A percentile compares a stretch with the other conserved stretches of the same genome.
phyloP scores from a whole-genome alignment of 2,329 filamentous ascomycete genomes.

The Calonectria ilicicola region DNA sequence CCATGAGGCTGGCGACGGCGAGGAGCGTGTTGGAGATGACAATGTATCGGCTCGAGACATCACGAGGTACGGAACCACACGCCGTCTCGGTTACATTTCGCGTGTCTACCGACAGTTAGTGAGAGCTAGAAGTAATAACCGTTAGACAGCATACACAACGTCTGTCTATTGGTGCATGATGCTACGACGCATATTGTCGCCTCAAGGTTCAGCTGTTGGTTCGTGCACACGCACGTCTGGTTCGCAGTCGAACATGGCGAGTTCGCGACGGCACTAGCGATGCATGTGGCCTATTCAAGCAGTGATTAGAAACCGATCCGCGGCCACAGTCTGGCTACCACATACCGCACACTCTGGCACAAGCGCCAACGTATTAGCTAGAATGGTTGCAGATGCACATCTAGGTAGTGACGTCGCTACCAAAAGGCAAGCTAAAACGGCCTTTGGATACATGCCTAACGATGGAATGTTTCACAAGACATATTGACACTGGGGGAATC shows the following conservation, averaged over 20 bases:
- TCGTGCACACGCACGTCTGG: constrained; percentile 2
- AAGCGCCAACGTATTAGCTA: background rate
- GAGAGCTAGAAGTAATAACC: background rate
- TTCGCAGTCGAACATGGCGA: background rate
- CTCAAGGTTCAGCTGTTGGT: background rate
- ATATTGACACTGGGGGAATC: background rate
- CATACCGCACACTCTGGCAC: background rate
- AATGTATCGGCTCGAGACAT: background rate
- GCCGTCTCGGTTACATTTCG: background rate
- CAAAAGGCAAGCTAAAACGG: background rate
- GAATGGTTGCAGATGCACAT: background rate
- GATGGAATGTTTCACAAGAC: background rate
- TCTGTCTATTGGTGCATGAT: background rate
- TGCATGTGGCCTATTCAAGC: background rate
- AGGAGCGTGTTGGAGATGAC: background rate
- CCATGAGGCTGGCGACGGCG: background rate
- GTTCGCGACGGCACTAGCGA: background rate
- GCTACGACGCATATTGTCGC: background rate
- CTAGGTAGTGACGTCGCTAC: background rate
- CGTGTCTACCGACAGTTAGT: background rate
- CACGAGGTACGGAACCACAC: background rate
- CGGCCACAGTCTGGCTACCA: background rate
- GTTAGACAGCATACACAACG: background rate
- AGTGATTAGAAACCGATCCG: background rate
- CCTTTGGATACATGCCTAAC: background rate